These are phyloP conservation scores for Clonostachys rosea DNA, from an alignment of 2,329 filamentous ascomycete genomes.

Conservation along the genomic window DNA sequence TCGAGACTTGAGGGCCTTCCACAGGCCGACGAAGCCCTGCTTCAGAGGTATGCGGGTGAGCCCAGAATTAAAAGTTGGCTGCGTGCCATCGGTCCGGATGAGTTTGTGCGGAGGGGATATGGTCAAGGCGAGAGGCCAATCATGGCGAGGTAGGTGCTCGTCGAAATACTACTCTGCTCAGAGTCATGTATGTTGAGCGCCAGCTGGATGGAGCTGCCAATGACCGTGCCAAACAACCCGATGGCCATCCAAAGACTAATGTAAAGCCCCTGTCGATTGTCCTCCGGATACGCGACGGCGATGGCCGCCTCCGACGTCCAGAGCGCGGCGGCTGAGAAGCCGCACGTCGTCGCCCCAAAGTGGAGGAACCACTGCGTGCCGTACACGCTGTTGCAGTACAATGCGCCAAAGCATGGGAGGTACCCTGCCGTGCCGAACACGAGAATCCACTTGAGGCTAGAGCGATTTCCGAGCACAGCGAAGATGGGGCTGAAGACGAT, in stretches of 20 bases:
- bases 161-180: constrained; percentile 10
- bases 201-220: constrained; percentile 40
- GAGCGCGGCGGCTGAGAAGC: constrained; percentile 22
- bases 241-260: constrained; percentile 38
- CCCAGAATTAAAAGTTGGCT: not conserved
- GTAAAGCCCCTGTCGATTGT: constrained; percentile 11
- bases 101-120: constrained; percentile 39
- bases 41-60: constrained; percentile 1
- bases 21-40: not conserved
- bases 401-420: constrained; percentile 34
- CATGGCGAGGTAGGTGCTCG: constrained; percentile 22
- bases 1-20: constrained; percentile 1
- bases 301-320: constrained; percentile 16
- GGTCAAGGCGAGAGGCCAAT: constrained; percentile 37
- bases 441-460: constrained; percentile 21
- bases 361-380: constrained; percentile 32
- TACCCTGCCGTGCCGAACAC: constrained; percentile 38
- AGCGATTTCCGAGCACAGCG: constrained; percentile 1
- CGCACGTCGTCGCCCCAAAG: constrained; percentile 30
- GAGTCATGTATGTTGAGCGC: constrained; percentile 34
- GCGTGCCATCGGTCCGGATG: constrained; percentile 27
- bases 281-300: constrained; percentile 9
- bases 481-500: constrained; percentile 30
- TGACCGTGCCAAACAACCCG: constrained; percentile 15
- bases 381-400: constrained; percentile 41